Evolutionary conservation across 2,329 filamentous ascomycete genomes (phyloP).

Genomic region (Phialocephala subalpina): DNA sequence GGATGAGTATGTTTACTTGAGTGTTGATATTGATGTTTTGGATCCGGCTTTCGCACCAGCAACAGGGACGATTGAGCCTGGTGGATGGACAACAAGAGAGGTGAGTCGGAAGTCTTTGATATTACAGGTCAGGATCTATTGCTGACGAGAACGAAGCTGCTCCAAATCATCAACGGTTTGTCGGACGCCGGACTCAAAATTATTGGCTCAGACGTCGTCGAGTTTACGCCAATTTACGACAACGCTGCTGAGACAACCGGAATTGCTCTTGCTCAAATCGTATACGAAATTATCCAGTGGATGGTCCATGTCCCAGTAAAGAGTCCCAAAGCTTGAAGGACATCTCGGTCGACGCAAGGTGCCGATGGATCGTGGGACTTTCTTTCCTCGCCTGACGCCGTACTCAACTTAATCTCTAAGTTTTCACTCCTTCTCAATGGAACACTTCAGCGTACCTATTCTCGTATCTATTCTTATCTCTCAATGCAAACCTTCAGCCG

Average conservation of each 20-base stretch:
- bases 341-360: too few relatives aligned
- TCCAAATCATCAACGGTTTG: slow-evolving; percentile 41
- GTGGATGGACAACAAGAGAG: slow-evolving; percentile 45
- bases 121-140: not conserved
- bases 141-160: slow-evolving; percentile 28
- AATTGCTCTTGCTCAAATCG: slow-evolving; percentile 39
- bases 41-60: slow-evolving; percentile 44
- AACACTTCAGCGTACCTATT: too few relatives aligned
- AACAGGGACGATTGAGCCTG: slow-evolving; percentile 44
- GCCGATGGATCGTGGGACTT: not conserved
- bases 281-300: slow-evolving; percentile 44
- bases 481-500: too few relatives aligned
- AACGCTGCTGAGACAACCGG: slow-evolving; percentile 43
- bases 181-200: slow-evolving; percentile 42
- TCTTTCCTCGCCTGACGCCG: not conserved
- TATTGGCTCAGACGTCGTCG: slow-evolving; percentile 44
- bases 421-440: not conserved
- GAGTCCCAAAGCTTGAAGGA: slow-evolving; percentile 22
- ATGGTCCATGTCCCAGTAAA: slow-evolving; percentile 41
- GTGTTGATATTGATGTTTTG: slow-evolving; percentile 43
- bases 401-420: not conserved
- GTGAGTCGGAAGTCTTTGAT: slow-evolving; percentile 20
- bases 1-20: slow-evolving; percentile 41
- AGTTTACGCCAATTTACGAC: slow-evolving; percentile 44
- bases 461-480: too few relatives aligned